Base-by-base conservation (phyloP, 768 basidiomycete species). In the Xerocomellus chrysenteron region DNA sequence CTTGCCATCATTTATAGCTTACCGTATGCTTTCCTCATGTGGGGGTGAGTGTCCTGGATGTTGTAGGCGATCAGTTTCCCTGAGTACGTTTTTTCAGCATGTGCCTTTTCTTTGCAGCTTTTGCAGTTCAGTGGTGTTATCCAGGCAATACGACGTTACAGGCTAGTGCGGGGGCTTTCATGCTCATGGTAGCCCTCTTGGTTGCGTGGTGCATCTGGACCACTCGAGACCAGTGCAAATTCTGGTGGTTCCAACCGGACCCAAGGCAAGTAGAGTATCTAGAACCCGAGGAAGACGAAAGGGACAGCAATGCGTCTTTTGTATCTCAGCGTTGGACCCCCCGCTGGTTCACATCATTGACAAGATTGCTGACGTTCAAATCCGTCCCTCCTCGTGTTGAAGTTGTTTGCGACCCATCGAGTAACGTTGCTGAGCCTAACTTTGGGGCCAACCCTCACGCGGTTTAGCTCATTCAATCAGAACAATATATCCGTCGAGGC, bases 11-110 rank as follows among this genome's bases (percentile, higher is more conserved):
- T 82, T 52, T 83, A 82, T 56, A 79, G 80, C 55, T 59, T 85
- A 10, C 84, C 84, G 0, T 80, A 82, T 53, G 79, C 81, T 2
- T 68, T 84, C 19, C 71, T 85, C 42, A 77, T 85, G 73, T 85
- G 83, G 83, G 78, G 76, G 84, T 83, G 61, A 69, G 82, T 76
- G 13, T 30, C 24, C 30, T 33, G 32, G 13, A 19, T 35, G 2
- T 35, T 16, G 9, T 37, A 17, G 8, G 26, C 5, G 19, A 42
- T n/a, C 21, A 8, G 13, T 51, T 47, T n/a, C 17, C 17, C 33
- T 63, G 14, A 64, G 16, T n/a, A 17, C 19, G 2, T 17, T 32
- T 33, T 28, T n/a, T 13, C 19, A 74, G 71, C 17, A 70, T 72
- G 62, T 10, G 66, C 9, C 53, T 72, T 32, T 72, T 73, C 60